Conservation (phyloP, 805 yeast species). For the Sugiyamaella americana region DNA sequence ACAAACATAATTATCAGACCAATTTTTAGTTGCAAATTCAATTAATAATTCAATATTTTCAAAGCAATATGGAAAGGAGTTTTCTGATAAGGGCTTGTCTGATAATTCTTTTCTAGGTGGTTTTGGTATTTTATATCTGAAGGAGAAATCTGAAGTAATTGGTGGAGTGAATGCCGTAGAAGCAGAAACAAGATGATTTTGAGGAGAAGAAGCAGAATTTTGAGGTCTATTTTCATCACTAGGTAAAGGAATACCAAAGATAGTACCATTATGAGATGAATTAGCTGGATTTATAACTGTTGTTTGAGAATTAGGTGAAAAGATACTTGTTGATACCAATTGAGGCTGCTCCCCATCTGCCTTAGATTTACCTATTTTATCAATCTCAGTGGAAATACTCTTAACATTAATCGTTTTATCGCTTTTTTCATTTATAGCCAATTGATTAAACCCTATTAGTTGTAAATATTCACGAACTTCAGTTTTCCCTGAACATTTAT, state of each 20-base stretch:
- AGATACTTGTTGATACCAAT: no score
- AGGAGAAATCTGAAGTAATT: slow-evolving; percentile 1
- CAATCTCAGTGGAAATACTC: not conserved
- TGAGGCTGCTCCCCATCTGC: no score
- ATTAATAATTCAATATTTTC: slow-evolving; percentile 17
- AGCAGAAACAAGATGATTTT: not conserved
- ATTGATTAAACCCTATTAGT: slow-evolving; percentile 45
- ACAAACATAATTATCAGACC: slow-evolving; percentile 59
- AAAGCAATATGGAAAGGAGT: no score
- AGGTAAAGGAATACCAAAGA: no score
- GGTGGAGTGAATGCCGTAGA: no score
- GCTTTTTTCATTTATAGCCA: slow-evolving; percentile 16
- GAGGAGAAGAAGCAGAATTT: no score
- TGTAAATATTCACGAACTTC: slow-evolving; percentile 55
- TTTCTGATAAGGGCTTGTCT: not conserved
- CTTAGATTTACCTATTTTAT: no score
- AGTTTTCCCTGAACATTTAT: slow-evolving; percentile 58
- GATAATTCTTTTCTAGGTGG: slow-evolving; percentile 5
- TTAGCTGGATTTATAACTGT: no score
- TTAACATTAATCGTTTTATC: not conserved
- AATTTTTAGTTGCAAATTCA: slow-evolving; percentile 45
- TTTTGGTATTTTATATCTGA: not conserved
- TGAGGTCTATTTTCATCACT: no score
- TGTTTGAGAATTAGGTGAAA: no score
- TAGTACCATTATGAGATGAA: no score